These are phyloP conservation scores for Alternaria sp. DNA, from an alignment of 2,329 filamentous ascomycete species.

Conservation along the genomic window DNA sequence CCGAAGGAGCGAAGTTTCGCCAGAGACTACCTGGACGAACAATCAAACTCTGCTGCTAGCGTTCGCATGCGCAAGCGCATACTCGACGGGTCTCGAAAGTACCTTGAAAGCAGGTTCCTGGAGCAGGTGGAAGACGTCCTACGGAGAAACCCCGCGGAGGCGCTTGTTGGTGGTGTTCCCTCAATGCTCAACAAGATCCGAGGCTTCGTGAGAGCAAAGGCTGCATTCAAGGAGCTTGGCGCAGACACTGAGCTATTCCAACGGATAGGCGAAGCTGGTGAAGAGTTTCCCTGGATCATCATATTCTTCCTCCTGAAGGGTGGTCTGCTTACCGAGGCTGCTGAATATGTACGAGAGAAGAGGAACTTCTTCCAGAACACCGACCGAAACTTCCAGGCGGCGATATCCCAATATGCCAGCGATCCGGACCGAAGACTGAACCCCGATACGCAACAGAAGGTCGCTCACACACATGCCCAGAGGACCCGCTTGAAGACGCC, in stretches of 20 bases:
- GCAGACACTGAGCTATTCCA: slow-evolving; percentile 82
- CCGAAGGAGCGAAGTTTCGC: slow-evolving; percentile 79
- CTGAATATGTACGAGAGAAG: slow-evolving; percentile 82
- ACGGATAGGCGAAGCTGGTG: slow-evolving; percentile 64
- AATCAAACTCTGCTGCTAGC: slow-evolving; percentile 67
- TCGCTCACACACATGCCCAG: slow-evolving; percentile 88
- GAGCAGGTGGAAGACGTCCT: slow-evolving; percentile 78
- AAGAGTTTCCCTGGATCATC: slow-evolving; percentile 91
- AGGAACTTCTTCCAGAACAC: slow-evolving; percentile 86
- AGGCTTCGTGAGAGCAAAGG: slow-evolving; percentile 85
- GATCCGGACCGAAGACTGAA: slow-evolving; percentile 78
- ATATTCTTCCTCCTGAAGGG: slow-evolving; percentile 90
- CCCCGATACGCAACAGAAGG: slow-evolving; percentile 81
- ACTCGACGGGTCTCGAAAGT: slow-evolving; percentile 77
- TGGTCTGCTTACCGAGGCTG: slow-evolving; percentile 83
- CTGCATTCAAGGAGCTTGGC: slow-evolving; percentile 80
- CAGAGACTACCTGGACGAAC: slow-evolving; percentile 77
- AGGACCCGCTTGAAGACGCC: slow-evolving; percentile 83
- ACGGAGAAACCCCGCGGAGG: slow-evolving; percentile 83
- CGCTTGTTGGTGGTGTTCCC: slow-evolving; percentile 86
- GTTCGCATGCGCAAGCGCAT: slow-evolving; percentile 78
- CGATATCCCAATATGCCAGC: slow-evolving; percentile 82
- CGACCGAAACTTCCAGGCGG: slow-evolving; percentile 87
- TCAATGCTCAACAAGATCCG: slow-evolving; percentile 89
- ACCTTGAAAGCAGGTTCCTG: slow-evolving; percentile 82